These are phyloP conservation scores for Rhizomucor pusillus DNA, from an alignment of 371 early-diverging fungal species.

Conservation along the genomic window DNA sequence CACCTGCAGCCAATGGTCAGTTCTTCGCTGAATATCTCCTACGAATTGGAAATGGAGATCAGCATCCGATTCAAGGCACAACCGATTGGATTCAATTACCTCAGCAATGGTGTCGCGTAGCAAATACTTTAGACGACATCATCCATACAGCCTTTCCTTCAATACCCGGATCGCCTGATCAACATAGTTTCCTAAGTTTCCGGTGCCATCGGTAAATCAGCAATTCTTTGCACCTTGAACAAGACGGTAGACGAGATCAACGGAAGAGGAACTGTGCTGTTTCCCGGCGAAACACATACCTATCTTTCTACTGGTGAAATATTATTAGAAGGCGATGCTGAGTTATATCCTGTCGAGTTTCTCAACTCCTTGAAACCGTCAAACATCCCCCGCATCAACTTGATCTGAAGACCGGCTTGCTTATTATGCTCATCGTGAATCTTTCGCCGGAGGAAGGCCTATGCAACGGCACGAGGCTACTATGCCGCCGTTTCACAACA, in stretches of 20 bases:
- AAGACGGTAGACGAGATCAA: too few relatives aligned
- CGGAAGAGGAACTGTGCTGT: not conserved
- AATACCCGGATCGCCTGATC: too few relatives aligned
- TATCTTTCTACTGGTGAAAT: not conserved
- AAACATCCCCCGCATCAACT: constrained; percentile 16
- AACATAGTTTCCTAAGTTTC: too few relatives aligned
- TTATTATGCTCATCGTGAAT: constrained; percentile 15
- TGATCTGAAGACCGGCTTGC: constrained; percentile 14
- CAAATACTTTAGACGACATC: not conserved
- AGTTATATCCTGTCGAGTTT: not conserved
- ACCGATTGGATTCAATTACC: not conserved
- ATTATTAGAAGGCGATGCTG: not conserved
- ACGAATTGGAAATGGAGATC: not conserved
- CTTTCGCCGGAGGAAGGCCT: too few relatives aligned
- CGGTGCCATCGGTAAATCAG: not conserved
- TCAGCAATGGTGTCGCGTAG: not conserved
- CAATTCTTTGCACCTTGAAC: not conserved
- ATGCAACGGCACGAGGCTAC: constrained; percentile 24
- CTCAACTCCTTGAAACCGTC: not conserved
- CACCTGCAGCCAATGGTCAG: not conserved
- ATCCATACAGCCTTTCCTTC: not conserved
- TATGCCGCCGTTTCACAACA: not conserved
- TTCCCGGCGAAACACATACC: not conserved
- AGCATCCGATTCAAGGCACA: not conserved
- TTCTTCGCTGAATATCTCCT: not conserved